Base-by-base conservation (phyloP, 2,329 filamentous ascomycete species). In the Xylariaceae sp. region DNA sequence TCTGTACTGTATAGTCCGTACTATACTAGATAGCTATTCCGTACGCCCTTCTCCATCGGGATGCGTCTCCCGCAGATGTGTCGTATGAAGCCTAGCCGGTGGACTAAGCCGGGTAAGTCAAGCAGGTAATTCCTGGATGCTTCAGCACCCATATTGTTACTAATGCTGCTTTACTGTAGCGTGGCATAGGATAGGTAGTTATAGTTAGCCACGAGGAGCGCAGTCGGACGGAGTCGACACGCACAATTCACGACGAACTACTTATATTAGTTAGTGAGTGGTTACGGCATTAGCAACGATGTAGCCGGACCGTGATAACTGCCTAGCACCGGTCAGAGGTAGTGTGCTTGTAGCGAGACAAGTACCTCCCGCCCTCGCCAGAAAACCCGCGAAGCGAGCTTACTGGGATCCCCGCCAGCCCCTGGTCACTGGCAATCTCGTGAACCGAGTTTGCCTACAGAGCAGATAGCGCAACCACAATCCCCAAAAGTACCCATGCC, bases 391-490 rank as follows among this genome's bases (percentile, higher is more conserved):
- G 49, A 73, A 72, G 70, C 71, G 71, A 74, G 68, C 64, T 68
- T 67, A 68, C 69, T 70, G 62, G 69, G 63, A 65, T 65, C 65
- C 65, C 65, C 60, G 61, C 59, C 57, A 55, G 53, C 40, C 64
- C 66, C 68, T 63, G 67, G 71, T 72, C 70, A 63, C 63, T 65
- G 64, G 71, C 69, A 75, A 75, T 76, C 71, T 76, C 70, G 68
- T 72, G 72, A 74, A 75, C 73, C 71, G 70, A 72, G 67, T 71
- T 72, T 71, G 8, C 18, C 37, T 40, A 40, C 18, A 26, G 26
- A 26, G 26, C 37, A 10, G 12, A 26, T 26, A 26, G 26, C 26
- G 26, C 26, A 26, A n/a, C n/a, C 26, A 26, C 4, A 26, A 26
- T 5, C 8, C 26, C 26, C 4, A 26, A 26, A 26, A 26, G 26